Percentiles rank a stretch among this genome's conserved stretches.
Conservation (phyloP, 2,329 filamentous ascomycete species). For the Purpureocillium lavendulum region DNA sequence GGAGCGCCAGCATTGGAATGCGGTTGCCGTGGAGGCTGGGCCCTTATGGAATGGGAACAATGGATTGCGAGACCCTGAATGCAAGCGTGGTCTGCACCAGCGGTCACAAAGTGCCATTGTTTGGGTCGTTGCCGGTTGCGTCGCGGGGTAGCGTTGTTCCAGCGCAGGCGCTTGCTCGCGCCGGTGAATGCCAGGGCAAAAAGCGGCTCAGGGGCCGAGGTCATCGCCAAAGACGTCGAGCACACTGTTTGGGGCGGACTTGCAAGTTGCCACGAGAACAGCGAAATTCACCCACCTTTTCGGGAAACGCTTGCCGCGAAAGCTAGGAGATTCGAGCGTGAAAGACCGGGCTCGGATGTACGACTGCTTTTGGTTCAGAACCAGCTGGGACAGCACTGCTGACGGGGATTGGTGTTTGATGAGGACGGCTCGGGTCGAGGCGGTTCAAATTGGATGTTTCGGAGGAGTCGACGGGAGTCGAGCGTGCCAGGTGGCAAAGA, state of each 20-base stretch:
- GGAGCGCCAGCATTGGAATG: neutral
- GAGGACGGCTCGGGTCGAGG: neutral
- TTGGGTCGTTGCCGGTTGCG: neutral
- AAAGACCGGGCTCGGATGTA: neutral
- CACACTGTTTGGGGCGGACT: too few relatives aligned
- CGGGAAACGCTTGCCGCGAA: too few relatives aligned
- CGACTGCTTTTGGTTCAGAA: conserved; percentile 10
- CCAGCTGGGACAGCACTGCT: conserved; percentile 12
- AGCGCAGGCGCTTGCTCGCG: neutral
- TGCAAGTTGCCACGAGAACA: too few relatives aligned
- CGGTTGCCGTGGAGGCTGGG: neutral
- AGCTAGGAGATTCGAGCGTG: too few relatives aligned
- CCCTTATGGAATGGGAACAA: conserved; percentile 1
- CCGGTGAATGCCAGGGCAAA: too few relatives aligned
- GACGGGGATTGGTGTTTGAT: neutral
- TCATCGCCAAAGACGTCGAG: too few relatives aligned
- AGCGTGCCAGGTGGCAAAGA: neutral
- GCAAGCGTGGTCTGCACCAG: too few relatives aligned
- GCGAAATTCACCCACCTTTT: too few relatives aligned
- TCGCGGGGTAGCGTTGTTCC: neutral
- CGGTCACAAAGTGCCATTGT: neutral
- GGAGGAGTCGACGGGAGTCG: neutral
- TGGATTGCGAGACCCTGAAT: neutral
- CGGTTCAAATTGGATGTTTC: neutral
- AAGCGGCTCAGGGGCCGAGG: too few relatives aligned